phyloP scores from a whole-genome alignment of 305 asterid species.

The Fraxinus greggii region DNA sequence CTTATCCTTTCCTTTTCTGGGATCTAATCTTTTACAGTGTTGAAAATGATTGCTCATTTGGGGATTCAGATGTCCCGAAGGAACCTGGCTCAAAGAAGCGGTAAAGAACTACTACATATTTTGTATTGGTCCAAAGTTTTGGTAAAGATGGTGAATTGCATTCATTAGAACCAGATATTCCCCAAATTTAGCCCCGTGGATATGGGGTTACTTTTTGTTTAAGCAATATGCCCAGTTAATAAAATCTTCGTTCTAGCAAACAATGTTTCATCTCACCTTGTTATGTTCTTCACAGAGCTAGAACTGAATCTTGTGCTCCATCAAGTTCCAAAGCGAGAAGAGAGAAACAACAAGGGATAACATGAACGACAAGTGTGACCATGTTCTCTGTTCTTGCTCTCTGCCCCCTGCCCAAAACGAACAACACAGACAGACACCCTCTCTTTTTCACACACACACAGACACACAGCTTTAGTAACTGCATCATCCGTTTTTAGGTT shows the following conservation, averaged over 20 bases:
- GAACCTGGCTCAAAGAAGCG: conserved; percentile 63
- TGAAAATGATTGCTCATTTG: conserved; percentile 55
- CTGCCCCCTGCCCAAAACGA: neutral
- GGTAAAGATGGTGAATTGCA: neutral
- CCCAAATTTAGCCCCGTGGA: neutral
- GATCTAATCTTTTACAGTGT: conserved; percentile 28
- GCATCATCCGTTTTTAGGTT: conserved; percentile 42
- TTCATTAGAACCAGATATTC: neutral
- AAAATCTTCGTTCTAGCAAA: neutral
- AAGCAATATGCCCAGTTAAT: neutral
- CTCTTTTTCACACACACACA: neutral
- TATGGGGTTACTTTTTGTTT: neutral
- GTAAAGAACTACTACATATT: conserved; percentile 28
- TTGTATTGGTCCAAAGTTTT: conserved; percentile 4
- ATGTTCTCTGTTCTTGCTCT: conserved; percentile 20
- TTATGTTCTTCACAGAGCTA: conserved; percentile 44
- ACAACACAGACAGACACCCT: neutral
- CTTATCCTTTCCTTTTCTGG: neutral
- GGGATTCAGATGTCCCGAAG: conserved; percentile 58
- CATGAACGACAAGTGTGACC: conserved; percentile 77
- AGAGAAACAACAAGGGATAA: conserved; percentile 85
- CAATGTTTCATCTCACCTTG: conserved; percentile 15
- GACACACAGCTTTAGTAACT: conserved; percentile 14
- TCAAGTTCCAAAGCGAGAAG: conserved; percentile 90
- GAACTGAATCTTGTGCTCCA: conserved; percentile 65